These are phyloP conservation scores for Cercospora berteroae DNA, from an alignment of 2,329 filamentous ascomycete genomes.

Conservation along the genomic window DNA sequence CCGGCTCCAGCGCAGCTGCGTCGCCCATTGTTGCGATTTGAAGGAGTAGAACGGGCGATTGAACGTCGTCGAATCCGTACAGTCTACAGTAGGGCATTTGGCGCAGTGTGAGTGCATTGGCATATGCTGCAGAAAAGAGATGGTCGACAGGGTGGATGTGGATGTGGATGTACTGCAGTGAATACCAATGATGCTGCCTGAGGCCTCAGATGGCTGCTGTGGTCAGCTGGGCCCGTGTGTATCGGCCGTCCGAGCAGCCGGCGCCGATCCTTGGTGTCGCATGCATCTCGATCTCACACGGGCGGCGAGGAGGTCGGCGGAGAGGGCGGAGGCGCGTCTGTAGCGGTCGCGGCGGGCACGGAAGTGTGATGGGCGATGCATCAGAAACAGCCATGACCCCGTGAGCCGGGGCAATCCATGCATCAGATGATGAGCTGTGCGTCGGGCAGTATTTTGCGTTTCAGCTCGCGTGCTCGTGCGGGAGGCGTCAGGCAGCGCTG, in stretches of 20 bases:
- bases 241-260: neutral
- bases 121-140: too few species aligned
- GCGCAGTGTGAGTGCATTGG: neutral
- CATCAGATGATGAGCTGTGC: neutral
- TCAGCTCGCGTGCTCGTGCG: conserved; percentile 8
- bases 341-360: neutral
- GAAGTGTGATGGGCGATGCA: neutral
- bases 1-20: neutral
- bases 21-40: neutral
- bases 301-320: neutral
- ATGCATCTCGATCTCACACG: neutral
- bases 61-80: neutral
- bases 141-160: too few species aligned
- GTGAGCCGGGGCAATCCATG: neutral
- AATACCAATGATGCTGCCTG: neutral
- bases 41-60: neutral
- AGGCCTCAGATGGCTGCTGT: neutral
- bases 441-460: neutral
- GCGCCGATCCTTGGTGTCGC: neutral
- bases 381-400: neutral
- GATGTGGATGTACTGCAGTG: neutral
- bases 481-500: neutral
- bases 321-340: neutral
- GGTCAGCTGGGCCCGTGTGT: neutral
- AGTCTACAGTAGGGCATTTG: neutral